Evolutionary conservation across 441 rosid genomes (phyloP).

Genomic region (Capsella rubella): DNA sequence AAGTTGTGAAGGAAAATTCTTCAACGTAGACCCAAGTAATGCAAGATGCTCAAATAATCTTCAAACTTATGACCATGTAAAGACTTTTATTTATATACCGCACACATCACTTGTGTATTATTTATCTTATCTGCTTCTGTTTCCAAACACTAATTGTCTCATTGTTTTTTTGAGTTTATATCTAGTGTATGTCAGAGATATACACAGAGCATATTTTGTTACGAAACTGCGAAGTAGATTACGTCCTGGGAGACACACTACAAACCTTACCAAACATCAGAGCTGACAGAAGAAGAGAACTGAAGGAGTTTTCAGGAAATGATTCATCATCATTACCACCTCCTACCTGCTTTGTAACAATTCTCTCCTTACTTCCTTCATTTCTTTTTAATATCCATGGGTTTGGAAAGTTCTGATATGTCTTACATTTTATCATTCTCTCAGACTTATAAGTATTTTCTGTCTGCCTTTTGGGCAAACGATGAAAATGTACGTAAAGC

Average conservation of each 20-base stretch:
- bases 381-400: not conserved
- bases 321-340: conserved; percentile 46
- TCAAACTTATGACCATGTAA: conserved; percentile 45
- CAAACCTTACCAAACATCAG: conserved; percentile 23
- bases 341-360: conserved; percentile 55
- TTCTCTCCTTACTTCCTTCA: conserved; percentile 16
- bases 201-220: conserved; percentile 48
- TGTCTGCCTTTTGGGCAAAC: conserved; percentile 62
- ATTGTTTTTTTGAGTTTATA: conserved; percentile 13
- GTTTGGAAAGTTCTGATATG: not conserved
- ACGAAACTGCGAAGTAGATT: conserved; percentile 50
- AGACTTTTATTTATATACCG: not conserved
- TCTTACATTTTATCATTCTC: not conserved
- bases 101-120: not conserved
- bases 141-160: conserved; percentile 7
- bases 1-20: conserved; percentile 58
- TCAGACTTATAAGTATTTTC: conserved; percentile 54
- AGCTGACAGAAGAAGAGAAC: conserved; percentile 45
- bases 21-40: conserved; percentile 48
- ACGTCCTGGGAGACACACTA: conserved; percentile 39
- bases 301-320: conserved; percentile 42
- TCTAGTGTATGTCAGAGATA: conserved; percentile 56
- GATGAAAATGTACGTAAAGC: conserved; percentile 62
- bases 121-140: not conserved
- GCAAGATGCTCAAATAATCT: conserved; percentile 50